Conservation (phyloP, 495 filamentous ascomycete genomes). For the Achaetomiella virescens region DNA sequence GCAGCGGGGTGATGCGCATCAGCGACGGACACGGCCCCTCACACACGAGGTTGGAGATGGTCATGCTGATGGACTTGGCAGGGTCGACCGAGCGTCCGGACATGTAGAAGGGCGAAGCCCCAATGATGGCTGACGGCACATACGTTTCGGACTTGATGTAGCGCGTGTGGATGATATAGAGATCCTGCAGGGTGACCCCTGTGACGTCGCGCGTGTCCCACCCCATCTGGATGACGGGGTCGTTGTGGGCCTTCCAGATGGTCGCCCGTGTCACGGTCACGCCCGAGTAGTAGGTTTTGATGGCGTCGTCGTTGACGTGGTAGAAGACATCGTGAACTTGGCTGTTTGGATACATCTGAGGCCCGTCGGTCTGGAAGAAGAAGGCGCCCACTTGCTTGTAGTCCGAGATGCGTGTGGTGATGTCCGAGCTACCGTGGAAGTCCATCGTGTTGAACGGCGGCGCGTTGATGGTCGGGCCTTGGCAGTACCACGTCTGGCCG, state of each 20-base stretch:
- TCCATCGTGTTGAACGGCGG: slow-evolving; percentile 1
- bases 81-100: background rate
- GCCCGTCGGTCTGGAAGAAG: background rate
- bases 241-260: background rate
- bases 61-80: background rate
- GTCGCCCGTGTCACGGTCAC: background rate
- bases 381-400: background rate
- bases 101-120: background rate
- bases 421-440: background rate
- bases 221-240: background rate
- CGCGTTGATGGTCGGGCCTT: background rate
- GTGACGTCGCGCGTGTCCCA: background rate
- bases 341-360: background rate
- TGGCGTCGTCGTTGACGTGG: slow-evolving; percentile 1
- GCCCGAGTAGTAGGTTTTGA: background rate
- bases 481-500: slow-evolving; percentile 1
- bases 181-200: background rate
- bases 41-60: background rate
- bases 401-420: slow-evolving; percentile 1
- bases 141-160: background rate
- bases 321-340: background rate
- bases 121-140: background rate
- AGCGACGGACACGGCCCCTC: background rate
- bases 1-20: background rate
- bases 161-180: background rate